Base-by-base conservation (phyloP, 2,329 filamentous ascomycete species). In the Pezicula neosporulosa region DNA sequence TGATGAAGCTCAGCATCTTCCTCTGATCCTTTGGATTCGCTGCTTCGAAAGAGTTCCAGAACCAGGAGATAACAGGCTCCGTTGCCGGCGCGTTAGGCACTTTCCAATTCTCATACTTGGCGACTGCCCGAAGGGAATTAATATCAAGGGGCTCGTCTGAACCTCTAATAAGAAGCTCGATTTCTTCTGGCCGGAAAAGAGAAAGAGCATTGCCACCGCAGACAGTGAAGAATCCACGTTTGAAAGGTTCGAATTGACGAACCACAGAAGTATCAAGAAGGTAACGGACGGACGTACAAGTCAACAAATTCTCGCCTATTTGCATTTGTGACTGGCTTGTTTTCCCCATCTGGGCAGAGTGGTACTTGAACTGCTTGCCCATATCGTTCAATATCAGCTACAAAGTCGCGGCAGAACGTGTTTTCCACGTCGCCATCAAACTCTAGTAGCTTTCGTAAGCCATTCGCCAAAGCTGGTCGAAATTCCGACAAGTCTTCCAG, bases 211-310 rank as follows among this genome's bases (percentile, higher is more conserved):
- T 96, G 35, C 91, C 90, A 35, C 87, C 89, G 65, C 90, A 96
- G 27, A 96, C 90, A 0, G 89, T 95, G 67, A 90, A 97, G 70
- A 97, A 97, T 1, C 92, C 92, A 49, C 91, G 83, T 66, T 94
- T 94, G 76, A 97, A 97, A 1, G 92, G 91, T 65, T 96, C 90
- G 58, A 95, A 97, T 64, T 96, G 91, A 38, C 89, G 81, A 37
- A 81, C 74, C 1, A 96, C 87, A 1, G 89, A 81, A 6, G 78
- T 84, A 61, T 96, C 90, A 10, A 97, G 81, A 9, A 93, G 68
- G 65, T 93, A 88, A 37, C 85, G 82, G 9, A 96, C 81, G 65
- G 9, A 96, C 81, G 65, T 96, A 96, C 2, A 90, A 75, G 59
- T 93, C 87, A 48, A 96, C 90, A 62, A 93, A 97, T 62, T 96